phyloP scores from a whole-genome alignment of 805 yeast genomes.

The Henningerozyma blattae region DNA sequence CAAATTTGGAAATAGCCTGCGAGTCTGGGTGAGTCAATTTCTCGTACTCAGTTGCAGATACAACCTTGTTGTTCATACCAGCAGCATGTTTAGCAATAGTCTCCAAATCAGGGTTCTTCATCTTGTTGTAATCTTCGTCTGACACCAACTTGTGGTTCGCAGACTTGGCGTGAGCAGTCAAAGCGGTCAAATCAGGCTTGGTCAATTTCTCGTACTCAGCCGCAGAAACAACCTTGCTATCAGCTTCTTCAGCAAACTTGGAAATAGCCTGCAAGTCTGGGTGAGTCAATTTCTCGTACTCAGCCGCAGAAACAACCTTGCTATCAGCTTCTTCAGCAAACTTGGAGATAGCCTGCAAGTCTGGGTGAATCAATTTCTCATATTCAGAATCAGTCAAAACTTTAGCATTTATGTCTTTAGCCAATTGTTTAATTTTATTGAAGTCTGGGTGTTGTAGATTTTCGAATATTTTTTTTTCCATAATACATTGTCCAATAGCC shows the following conservation, averaged over 20 bases:
- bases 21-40: background rate
- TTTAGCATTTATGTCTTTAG: background rate
- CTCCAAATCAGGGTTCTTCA: background rate
- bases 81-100: background rate
- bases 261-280: background rate
- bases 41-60: background rate
- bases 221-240: background rate
- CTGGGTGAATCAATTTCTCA: background rate
- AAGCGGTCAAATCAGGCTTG: too few relatives aligned
- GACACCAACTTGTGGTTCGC: too few relatives aligned
- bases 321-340: background rate
- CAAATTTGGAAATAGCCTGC: background rate
- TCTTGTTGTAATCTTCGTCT: background rate
- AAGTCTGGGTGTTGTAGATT: background rate
- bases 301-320: background rate
- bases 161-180: too few relatives aligned
- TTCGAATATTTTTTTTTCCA: too few relatives aligned
- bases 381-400: background rate
- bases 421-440: background rate
- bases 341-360: background rate
- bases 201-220: too few relatives aligned
- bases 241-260: background rate
- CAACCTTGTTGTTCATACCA: background rate
- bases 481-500: too few relatives aligned
- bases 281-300: background rate